Base-by-base conservation (phyloP, 2,329 filamentous ascomycete genomes). In the Lojkania enalia region DNA sequence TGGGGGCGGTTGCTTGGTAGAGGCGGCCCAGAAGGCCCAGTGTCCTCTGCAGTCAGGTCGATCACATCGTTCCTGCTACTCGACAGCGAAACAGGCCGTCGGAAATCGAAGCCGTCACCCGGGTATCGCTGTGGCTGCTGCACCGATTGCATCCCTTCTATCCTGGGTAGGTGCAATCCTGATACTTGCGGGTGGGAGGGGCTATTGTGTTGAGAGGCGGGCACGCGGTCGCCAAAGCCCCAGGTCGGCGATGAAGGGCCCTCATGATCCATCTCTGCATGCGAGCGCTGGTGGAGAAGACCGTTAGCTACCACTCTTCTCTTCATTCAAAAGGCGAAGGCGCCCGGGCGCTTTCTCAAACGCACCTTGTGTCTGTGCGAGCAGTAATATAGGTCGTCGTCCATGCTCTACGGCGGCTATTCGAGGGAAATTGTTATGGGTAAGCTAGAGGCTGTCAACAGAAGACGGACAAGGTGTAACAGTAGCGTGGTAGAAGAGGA, bases 91-190 rank as follows among this genome's bases (percentile, higher is more conserved):
- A 72, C 64, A 1, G 81, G 81, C 48, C 78, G 71, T 46, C 80
- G 71, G 49, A 72, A 78, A 51, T 83, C 81, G 33, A 74, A 68
- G 3, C 80, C 79, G 66, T 82, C 77, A n/a, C 79, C 76, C 12
- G 70, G 61, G 51, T 66, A 77, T 49, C 73, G 67, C 47, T 52
- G 54, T 35, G 63, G 62, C 19, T 57, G 50, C 33, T 15, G 19
- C 23, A 56, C 31, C 15, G 61, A 43, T 5, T 68, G 62, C 54
- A 68, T 69, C 50, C 63, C 49, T 18, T 36, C 43, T 6, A 47
- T 13, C 3, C 38, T 9, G 36, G 62, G 57, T 7, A 59, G 57
- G 43, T 58, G 59, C 20, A 60, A 48, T 14, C 55, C 50, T 25
- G 54, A 55, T 25, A 48, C 40, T 13, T 52, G 49, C 5, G 44